Conservation (phyloP, 1,284 basidiomycete genomes). For the Tremellales sp. region DNA sequence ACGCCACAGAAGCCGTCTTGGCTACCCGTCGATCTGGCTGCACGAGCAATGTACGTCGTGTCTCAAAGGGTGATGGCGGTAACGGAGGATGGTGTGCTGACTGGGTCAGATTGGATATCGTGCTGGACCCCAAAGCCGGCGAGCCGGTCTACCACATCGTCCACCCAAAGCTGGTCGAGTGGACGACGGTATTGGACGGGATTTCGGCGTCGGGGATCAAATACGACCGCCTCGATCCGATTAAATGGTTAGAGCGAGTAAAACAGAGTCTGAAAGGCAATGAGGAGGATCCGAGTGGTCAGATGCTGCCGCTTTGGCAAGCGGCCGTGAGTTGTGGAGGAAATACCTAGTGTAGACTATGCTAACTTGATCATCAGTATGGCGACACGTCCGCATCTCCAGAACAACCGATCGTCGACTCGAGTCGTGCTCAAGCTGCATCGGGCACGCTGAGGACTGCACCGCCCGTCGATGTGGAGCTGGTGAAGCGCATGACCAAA, state of each 20-base stretch:
- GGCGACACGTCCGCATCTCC: slow-evolving; percentile 1
- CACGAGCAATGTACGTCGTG: slow-evolving; percentile 32
- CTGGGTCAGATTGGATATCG: slow-evolving; percentile 34
- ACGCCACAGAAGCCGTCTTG: slow-evolving; percentile 39
- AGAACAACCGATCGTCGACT: slow-evolving; percentile 9
- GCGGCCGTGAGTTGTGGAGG: slow-evolving; percentile 19
- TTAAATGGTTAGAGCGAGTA: slow-evolving; percentile 39
- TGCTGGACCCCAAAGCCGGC: slow-evolving; percentile 3
- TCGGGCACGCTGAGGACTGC: too few relatives aligned
- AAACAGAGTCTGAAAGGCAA: slow-evolving; percentile 11
- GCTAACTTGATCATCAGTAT: slow-evolving; percentile 8
- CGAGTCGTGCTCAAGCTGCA: slow-evolving; percentile 11
- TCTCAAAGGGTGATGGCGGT: neutral
- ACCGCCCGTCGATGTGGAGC: too few relatives aligned
- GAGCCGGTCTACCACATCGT: slow-evolving; percentile 28
- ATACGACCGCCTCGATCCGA: slow-evolving; percentile 24
- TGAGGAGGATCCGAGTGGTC: slow-evolving; percentile 20
- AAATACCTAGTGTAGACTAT: neutral
- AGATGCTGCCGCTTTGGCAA: slow-evolving; percentile 33
- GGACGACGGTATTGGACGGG: slow-evolving; percentile 28
- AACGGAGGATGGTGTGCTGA: neutral
- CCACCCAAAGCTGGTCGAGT: slow-evolving; percentile 22
- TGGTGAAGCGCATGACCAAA: too few relatives aligned
- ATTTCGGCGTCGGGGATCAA: slow-evolving; percentile 22
- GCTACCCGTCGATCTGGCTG: slow-evolving; percentile 48